These are phyloP conservation scores for Emmonsiellopsis sp. DNA, from an alignment of 2,329 filamentous ascomycete species.

Conservation along the genomic window DNA sequence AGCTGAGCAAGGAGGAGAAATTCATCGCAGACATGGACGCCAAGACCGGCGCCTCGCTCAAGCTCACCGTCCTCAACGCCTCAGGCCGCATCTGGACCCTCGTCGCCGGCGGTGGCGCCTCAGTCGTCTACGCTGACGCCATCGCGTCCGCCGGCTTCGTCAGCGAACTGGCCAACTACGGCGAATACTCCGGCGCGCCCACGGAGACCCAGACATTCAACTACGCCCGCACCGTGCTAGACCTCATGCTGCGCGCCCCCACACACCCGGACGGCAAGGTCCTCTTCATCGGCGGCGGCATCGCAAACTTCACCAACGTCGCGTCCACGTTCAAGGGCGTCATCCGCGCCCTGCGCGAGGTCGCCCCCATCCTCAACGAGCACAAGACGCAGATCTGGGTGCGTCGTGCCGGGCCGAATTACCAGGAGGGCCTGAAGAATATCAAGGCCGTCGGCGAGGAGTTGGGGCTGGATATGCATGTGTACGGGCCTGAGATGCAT, in stretches of 20 bases:
- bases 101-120: constrained; percentile 97
- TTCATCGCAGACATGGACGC: constrained; percentile 98
- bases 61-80: constrained; percentile 91
- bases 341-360: constrained; percentile 89
- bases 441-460: constrained; percentile 95
- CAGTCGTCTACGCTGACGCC: constrained; percentile 96
- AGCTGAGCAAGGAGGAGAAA: constrained; percentile 96
- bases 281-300: constrained; percentile 98
- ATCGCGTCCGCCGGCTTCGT: constrained; percentile 95
- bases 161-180: constrained; percentile 96
- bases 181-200: constrained; percentile 97
- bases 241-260: constrained; percentile 92
- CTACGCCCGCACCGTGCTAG: constrained; percentile 93
- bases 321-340: constrained; percentile 99
- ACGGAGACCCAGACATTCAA: constrained; percentile 99
- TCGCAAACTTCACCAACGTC: constrained; percentile 99
- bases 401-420: constrained; percentile 83
- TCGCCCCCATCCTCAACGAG: constrained; percentile 74
- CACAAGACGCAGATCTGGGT: constrained; percentile 99
- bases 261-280: constrained; percentile 85
- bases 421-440: constrained; percentile 99
- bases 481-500: constrained; percentile 71
- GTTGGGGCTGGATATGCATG: constrained; percentile 91
- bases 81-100: constrained; percentile 94
- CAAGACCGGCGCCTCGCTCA: constrained; percentile 97